Evolutionary conservation across 768 basidiomycete species (phyloP).

Genomic region (Trametes cinnabarina): DNA sequence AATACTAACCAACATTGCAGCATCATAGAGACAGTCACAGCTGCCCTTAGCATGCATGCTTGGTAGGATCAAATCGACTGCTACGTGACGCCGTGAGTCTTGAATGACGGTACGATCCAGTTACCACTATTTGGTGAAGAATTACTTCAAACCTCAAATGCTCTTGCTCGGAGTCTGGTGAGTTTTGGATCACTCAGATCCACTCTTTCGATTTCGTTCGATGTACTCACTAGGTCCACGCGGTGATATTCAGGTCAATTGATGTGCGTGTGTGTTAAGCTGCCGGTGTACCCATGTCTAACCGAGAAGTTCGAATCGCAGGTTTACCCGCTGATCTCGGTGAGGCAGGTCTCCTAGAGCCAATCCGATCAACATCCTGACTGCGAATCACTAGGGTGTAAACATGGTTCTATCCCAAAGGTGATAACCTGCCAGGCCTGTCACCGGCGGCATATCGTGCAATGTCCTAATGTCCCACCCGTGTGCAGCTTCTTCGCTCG

Average conservation of each 20-base stretch:
- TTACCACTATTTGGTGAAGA: conserved; percentile 4
- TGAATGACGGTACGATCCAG: not conserved
- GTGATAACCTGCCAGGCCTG: no score
- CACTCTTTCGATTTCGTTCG: no score
- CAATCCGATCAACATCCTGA: not conserved
- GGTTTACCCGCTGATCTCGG: no score
- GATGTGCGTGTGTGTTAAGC: no score
- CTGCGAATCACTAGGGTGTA: not conserved
- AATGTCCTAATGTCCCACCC: no score
- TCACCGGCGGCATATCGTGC: no score
- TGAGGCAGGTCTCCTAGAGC: no score
- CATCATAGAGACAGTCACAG: not conserved
- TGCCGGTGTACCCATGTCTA: no score
- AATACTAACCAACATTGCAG: not conserved
- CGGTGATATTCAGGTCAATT: no score
- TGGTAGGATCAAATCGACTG: not conserved
- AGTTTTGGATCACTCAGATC: no score
- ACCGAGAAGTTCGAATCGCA: no score
- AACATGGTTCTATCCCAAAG: not conserved
- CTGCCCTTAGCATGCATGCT: not conserved
- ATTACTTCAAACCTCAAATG: not conserved
- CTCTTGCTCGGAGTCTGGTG: not conserved
- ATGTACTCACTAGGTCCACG: no score
- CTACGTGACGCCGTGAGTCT: not conserved
- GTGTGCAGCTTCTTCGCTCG: not conserved